These are phyloP conservation scores for Thinopyrum obtusiflorum DNA, from an alignment of 202 grass and related monocot species.

Conservation along the genomic window DNA sequence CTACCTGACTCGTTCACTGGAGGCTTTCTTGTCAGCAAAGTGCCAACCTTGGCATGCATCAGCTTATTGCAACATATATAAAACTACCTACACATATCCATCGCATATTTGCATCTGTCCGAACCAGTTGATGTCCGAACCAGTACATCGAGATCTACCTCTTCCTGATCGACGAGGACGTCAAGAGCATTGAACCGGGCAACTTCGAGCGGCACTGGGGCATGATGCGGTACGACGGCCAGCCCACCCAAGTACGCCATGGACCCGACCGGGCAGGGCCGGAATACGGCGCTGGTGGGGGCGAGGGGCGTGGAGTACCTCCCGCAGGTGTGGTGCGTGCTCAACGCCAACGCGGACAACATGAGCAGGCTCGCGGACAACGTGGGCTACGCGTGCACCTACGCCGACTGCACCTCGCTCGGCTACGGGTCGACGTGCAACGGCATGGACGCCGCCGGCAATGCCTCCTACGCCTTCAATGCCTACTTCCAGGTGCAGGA, in stretches of 20 bases:
- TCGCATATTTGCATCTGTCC: too few species aligned
- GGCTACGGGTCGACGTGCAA: conserved; percentile 60
- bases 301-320: conserved; percentile 27
- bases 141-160: too few species aligned
- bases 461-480: conserved; percentile 55
- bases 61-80: too few species aligned
- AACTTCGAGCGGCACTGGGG: conserved; percentile 94
- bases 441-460: conserved; percentile 40
- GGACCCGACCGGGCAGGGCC: too few species aligned
- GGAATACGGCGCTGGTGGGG: conserved; percentile 19
- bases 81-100: too few species aligned
- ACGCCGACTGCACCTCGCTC: conserved; percentile 67
- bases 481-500: conserved; percentile 62
- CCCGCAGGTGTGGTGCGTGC: background rate
- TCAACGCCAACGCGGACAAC: conserved; percentile 33
- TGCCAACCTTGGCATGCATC: too few species aligned
- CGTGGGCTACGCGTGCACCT: conserved; percentile 44
- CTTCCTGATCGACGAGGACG: conserved; percentile 83
- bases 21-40: too few species aligned
- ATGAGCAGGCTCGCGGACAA: conserved; percentile 52
- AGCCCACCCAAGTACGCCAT: too few species aligned
- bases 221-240: conserved; percentile 72
- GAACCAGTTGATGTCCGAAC: too few species aligned
- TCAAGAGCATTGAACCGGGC: conserved; percentile 79
- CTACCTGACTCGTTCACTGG: too few species aligned